Base-by-base conservation (phyloP, 306 rosid species). In the Phaseolus lunatus region DNA sequence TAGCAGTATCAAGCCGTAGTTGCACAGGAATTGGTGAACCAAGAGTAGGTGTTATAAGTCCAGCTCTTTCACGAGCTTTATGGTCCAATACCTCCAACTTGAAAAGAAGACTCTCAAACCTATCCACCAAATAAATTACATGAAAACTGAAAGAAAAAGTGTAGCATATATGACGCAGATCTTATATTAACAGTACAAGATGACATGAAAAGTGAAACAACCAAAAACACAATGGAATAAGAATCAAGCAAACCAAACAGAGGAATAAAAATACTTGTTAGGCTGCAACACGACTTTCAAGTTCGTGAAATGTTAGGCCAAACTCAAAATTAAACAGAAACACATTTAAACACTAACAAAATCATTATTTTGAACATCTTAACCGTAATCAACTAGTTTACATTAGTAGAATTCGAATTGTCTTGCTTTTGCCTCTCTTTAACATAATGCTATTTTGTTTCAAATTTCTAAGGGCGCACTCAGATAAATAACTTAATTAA, bases 51-150 rank as follows among this genome's bases (percentile, higher is more conserved):
- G 92, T 85, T 82, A 90, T 88, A 68, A 92, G 88, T 77, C 97
- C 97, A 65, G 97, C 93, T 83, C 97, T 95, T 88, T 95, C 99
- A 48, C 99, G 91, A 63, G 96, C 97, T 86, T 92, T 95, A 75
- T 90, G 99, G 83, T 95, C 99, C 92, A 90, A 84, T 64, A 92
- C 96, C 88, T 95, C 99, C 90, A 95, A 81, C 93, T 92, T 95
- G 83, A 92, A 95, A 82, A 95, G 61, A 74, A 95, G 87, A 81
- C 44, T 63, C 87, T 95, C 99, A 72, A 95, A 80, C 91, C 98
- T 95, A 89, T 80, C 62, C 54, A 83, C 80, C 66, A 80, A 61
- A 41, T 3, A 45, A 49, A 65, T 54, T 37, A 76, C 23, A 85
- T 75, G 65, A 76, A 72, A 61, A 79, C 47, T 61, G 23, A 78